A percentile compares a stretch with the other conserved stretches of the same genome.
These are phyloP conservation scores for Neurospora sp. DNA, from an alignment of 495 filamentous ascomycete genomes.

Conservation along the genomic window DNA sequence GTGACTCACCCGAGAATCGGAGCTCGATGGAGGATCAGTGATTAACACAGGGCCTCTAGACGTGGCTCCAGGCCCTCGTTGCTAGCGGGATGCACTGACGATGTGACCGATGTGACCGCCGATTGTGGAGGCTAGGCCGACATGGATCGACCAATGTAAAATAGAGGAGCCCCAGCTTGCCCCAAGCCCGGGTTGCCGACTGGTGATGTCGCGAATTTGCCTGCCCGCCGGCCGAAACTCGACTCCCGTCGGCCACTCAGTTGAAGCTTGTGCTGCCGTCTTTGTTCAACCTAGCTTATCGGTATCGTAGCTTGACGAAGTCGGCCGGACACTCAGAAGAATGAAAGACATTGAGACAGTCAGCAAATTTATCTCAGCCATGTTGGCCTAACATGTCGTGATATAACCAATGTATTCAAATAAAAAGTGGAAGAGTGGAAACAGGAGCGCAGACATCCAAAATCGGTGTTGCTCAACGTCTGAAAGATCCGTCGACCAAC, in stretches of 20 bases:
- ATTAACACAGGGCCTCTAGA: neutral
- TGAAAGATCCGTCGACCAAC: neutral
- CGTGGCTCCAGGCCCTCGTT: neutral
- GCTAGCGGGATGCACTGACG: neutral
- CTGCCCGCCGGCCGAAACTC: neutral
- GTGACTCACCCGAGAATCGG: neutral
- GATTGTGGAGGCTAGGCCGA: conserved; percentile 4
- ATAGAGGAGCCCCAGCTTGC: neutral
- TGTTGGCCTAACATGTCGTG: neutral
- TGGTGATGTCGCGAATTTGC: neutral
- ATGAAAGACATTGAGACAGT: neutral
- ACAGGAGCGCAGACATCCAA: neutral
- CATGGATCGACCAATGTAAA: conserved; percentile 6
- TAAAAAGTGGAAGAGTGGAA: neutral
- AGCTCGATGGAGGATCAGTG: neutral
- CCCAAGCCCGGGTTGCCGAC: neutral
- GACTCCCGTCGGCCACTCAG: neutral
- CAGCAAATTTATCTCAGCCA: neutral
- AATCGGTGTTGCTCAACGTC: neutral
- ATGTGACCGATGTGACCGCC: conserved; percentile 5
- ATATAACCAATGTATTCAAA: neutral
- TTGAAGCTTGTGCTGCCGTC: neutral
- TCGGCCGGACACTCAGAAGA: neutral
- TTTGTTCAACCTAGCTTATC: neutral
- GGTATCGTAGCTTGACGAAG: neutral